These are phyloP conservation scores for Pyracantha coccinea DNA, from an alignment of 331 rosid species.

Conservation along the genomic window DNA sequence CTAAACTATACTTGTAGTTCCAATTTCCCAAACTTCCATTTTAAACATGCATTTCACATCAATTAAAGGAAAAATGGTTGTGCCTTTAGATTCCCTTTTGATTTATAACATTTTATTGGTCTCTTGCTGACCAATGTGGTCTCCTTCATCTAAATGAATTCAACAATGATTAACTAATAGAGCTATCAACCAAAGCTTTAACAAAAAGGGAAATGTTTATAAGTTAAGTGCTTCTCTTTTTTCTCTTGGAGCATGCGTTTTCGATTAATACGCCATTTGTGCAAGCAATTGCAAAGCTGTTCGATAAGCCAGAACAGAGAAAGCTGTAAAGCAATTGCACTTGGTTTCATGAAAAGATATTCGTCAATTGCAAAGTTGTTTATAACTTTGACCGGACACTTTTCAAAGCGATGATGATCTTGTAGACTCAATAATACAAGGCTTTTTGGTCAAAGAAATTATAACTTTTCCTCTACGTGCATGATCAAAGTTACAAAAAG, in stretches of 20 bases:
- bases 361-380: too few relatives aligned
- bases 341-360: constrained; percentile 8
- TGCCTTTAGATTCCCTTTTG: too few relatives aligned
- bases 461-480: constrained; percentile 9
- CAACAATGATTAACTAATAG: background rate
- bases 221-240: background rate
- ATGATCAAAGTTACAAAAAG: constrained; percentile 5
- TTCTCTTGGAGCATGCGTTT: constrained; percentile 3
- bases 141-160: background rate
- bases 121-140: background rate
- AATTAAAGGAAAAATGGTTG: too few relatives aligned
- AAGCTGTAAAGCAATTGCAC: background rate
- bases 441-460: constrained; percentile 19
- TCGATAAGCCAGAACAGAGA: background rate
- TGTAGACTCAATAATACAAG: constrained; percentile 1
- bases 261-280: constrained; percentile 5
- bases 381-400: constrained; percentile 36
- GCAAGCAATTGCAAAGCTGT: background rate
- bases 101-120: background rate
- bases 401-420: constrained; percentile 15
- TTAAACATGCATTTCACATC: too few relatives aligned
- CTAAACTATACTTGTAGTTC: too few relatives aligned
- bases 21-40: too few relatives aligned
- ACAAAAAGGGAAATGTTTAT: background rate
- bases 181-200: background rate